phyloP scores from a whole-genome alignment of 192 early-diverging fungal species.

The Allomyces macrogynus region DNA sequence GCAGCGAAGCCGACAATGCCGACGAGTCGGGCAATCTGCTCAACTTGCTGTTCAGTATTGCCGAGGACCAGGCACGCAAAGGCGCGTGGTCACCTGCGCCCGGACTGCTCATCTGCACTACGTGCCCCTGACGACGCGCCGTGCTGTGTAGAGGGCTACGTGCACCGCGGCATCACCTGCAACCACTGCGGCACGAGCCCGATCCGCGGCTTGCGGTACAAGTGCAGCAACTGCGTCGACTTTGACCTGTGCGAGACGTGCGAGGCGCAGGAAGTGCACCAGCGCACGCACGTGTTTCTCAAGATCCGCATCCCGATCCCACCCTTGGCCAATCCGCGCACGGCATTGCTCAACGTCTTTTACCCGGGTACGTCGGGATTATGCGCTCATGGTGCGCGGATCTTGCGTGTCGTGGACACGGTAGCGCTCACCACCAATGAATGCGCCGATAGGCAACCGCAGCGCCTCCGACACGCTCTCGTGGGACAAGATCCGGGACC shows the following conservation, averaged over 20 bases:
- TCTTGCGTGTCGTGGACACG: too few relatives aligned
- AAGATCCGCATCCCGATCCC: conserved; percentile 83
- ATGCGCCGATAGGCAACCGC: conserved; percentile 4
- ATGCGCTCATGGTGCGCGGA: too few relatives aligned
- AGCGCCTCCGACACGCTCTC: conserved; percentile 8
- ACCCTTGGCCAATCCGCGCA: conserved; percentile 56
- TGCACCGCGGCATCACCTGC: conserved; percentile 76
- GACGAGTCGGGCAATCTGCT: conserved; percentile 33
- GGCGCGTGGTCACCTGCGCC: conserved; percentile 21
- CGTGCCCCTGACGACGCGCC: conserved; percentile 24
- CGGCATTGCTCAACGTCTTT: conserved; percentile 45
- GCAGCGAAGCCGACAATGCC: background rate
- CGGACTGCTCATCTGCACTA: conserved; percentile 27
- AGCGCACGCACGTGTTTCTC: conserved; percentile 62
- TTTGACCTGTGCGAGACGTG: conserved; percentile 84
- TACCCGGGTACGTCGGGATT: conserved; percentile 67
- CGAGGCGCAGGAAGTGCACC: conserved; percentile 61
- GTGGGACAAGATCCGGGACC: conserved; percentile 18
- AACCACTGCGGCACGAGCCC: conserved; percentile 72
- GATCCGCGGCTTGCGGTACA: conserved; percentile 75
- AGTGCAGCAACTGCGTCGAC: conserved; percentile 84
- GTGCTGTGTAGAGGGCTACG: conserved; percentile 17
- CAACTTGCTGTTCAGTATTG: conserved; percentile 57
- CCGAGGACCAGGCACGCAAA: conserved; percentile 68
- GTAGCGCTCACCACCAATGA: background rate